Evolutionary conservation across 2,329 filamentous ascomycete genomes (phyloP), one percentile per base, ranked within the genome.

Genomic region (Ophiostoma novo-ulmi): DNA sequence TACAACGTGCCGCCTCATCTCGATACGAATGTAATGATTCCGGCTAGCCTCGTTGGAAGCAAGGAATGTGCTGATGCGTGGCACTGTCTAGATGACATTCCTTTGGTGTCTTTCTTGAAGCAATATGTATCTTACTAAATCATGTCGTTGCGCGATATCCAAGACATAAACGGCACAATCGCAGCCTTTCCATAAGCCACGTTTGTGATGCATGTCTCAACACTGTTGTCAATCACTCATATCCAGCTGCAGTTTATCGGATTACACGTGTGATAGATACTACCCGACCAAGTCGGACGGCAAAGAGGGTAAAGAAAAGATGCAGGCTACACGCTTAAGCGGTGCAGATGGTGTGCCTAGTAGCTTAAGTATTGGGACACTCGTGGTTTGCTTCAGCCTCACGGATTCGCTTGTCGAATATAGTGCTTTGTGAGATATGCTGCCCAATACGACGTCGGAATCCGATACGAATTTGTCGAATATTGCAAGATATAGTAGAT

Each of bases 311-410:
- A 7, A 31, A 22, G 52, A 58, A 58, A 58, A 58, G 22, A 58
- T 13, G 22, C 13, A 58, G 52, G n/a, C 52, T 58, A 58, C 52
- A 58, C 52, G 52, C 52, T 26, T 58, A 58, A 22, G 31, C 13
- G 52, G 52, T 8, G 17, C 22, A 58, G 7, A n/a, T 22, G 20
- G 20, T n/a, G 10, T 22, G 48, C 7, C n/a, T 55, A 10, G 20
- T 55, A 14, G 41, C 31, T 31, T 4, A 31, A 31, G 3, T 17
- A 14, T 17, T 44, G 41, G 41, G 11, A 22, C n/a, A 55, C 48
- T n/a, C 14, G 48, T 22, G 48, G 52, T 17, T 58, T 58, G n/a
- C 52, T 58, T 58, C 52, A 58, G 52, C 52, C 52, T 58, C 22
- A 26, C 11, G n/a, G n/a, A 10, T 22, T 58, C 26, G 26, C 52